A percentile compares a stretch with the other conserved stretches of the same genome.
Conservation (phyloP, 257 asterid genomes). For the Solanum habrochaites region DNA sequence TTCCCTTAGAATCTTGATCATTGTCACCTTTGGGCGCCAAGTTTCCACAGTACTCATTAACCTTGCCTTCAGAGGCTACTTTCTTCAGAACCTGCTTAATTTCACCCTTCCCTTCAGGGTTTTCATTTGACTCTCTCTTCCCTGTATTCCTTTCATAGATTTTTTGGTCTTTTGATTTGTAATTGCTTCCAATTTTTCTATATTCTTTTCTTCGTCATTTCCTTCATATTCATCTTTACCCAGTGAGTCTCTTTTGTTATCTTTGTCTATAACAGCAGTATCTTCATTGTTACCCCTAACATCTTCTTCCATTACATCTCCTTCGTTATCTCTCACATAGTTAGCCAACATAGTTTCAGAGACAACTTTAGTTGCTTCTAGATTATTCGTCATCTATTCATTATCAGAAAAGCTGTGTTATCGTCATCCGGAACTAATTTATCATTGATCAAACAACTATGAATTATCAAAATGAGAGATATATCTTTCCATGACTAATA, state of each 20-base stretch:
- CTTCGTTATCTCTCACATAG: conserved; percentile 11
- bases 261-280: conserved; percentile 1
- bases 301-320: conserved; percentile 7
- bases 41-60: not conserved
- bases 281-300: conserved; percentile 11
- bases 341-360: not conserved
- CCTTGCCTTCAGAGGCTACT: not conserved
- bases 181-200: conserved; percentile 24
- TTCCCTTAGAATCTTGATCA: not conserved
- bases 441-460: not conserved
- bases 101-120: not conserved
- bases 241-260: conserved; percentile 9
- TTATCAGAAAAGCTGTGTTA: not conserved
- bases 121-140: not conserved
- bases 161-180: not conserved
- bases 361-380: not conserved
- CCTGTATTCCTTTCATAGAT: not conserved
- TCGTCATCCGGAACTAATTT: not conserved
- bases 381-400: not conserved
- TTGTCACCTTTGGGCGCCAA: not conserved
- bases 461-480: not conserved
- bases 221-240: conserved; percentile 11
- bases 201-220: conserved; percentile 3
- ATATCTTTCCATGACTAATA: too few species aligned
- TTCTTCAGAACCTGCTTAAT: not conserved